A percentile compares a stretch with the other conserved stretches of the same genome.
phyloP scores from a whole-genome alignment of 768 basidiomycete genomes.

The Daedaleopsis nitida region DNA sequence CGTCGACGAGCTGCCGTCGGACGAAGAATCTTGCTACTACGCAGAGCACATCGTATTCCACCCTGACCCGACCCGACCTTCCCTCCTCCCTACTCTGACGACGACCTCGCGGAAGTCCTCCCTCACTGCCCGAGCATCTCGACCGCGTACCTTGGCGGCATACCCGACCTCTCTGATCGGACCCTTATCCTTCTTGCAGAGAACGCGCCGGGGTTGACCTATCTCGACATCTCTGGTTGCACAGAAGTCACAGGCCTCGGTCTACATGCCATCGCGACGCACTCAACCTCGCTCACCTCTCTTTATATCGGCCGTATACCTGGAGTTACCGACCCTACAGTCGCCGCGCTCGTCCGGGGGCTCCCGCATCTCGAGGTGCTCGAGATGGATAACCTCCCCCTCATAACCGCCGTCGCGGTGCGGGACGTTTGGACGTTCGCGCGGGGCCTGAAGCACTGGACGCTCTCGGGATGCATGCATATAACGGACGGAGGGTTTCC shows the following conservation, averaged over 20 bases:
- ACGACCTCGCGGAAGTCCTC: conserved; percentile 59
- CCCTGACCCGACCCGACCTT: conserved; percentile 39
- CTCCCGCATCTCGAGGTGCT: conserved; percentile 82
- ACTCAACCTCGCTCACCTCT: conserved; percentile 43
- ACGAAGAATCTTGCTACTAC: conserved; percentile 57
- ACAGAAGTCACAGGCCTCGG: conserved; percentile 75
- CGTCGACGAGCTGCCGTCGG: conserved; percentile 58
- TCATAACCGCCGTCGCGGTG: conserved; percentile 67
- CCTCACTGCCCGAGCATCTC: conserved; percentile 64
- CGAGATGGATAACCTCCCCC: conserved; percentile 71
- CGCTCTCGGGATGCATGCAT: conserved; percentile 74
- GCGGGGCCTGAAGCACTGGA: conserved; percentile 72
- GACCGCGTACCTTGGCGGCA: conserved; percentile 68
- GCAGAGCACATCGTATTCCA: conserved; percentile 63
- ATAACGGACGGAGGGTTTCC: conserved; percentile 82
- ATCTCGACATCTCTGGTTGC: conserved; percentile 79
- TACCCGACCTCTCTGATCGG: conserved; percentile 66
- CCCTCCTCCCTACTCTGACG: conserved; percentile 42
- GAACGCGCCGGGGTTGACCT: conserved; percentile 66
- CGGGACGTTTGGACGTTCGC: conserved; percentile 84
- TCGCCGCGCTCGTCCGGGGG: conserved; percentile 52
- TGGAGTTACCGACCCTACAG: not conserved
- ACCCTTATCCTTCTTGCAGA: conserved; percentile 65
- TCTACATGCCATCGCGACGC: conserved; percentile 67
- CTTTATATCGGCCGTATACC: not conserved